phyloP scores from a whole-genome alignment of 768 basidiomycete genomes.

The Suillus discolor region DNA sequence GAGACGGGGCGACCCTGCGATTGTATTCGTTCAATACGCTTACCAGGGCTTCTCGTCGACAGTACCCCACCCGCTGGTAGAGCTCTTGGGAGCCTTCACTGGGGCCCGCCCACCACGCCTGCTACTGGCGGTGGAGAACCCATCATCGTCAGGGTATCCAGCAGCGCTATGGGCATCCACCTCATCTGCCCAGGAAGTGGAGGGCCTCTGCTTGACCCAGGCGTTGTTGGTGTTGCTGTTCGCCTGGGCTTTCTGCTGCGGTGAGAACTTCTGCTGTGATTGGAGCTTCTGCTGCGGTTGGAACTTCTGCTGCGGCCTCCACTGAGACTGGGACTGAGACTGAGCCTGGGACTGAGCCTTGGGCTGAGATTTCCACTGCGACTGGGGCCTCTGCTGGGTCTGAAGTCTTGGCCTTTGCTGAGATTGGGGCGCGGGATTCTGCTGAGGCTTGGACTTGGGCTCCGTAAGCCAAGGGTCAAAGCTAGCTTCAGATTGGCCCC shows the following conservation, averaged over 20 bases:
- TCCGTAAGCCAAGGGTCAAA: constrained; percentile 25
- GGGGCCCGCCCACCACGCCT: constrained; percentile 16
- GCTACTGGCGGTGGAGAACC: constrained; percentile 9
- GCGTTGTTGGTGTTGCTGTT: constrained; percentile 3
- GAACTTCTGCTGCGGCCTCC: not conserved
- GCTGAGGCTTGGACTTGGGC: not conserved
- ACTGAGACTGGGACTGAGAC: not conserved
- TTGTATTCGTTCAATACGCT: not conserved
- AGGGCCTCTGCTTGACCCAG: constrained; percentile 6
- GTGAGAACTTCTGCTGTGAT: constrained; percentile 15
- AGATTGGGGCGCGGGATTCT: not conserved
- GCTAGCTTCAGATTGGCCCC: constrained; percentile 22
- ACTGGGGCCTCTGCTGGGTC: not conserved
- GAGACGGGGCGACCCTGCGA: too few relatives aligned
- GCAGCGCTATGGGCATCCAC: constrained; percentile 22
- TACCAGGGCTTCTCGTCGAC: constrained; percentile 26
- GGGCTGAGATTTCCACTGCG: not conserved
- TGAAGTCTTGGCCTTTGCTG: too few relatives aligned
- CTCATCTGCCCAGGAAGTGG: constrained; percentile 32
- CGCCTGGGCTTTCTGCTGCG: not conserved
- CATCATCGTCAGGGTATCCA: constrained; percentile 2
- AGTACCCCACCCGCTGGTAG: constrained; percentile 30
- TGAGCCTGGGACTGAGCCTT: not conserved
- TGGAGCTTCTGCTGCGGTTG: constrained; percentile 8
- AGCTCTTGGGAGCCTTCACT: constrained; percentile 16